These are phyloP conservation scores for Tolypocladium ovalisporum DNA, from an alignment of 2,329 filamentous ascomycete species.

Conservation along the genomic window DNA sequence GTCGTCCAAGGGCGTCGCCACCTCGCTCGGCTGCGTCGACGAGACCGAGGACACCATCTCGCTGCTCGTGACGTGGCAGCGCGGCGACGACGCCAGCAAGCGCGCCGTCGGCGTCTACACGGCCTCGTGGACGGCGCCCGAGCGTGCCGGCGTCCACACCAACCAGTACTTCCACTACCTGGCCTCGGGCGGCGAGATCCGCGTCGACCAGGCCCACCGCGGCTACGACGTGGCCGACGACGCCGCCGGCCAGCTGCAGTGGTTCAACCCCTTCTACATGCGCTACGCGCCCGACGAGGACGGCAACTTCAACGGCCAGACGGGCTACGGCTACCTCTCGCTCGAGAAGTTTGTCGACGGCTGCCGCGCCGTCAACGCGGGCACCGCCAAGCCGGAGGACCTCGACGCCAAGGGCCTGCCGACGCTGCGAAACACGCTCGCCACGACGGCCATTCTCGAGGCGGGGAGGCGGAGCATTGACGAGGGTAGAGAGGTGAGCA, in stretches of 20 bases:
- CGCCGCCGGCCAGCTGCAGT: conserved; percentile 55
- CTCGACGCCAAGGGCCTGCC: conserved; percentile 73
- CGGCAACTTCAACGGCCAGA: conserved; percentile 86
- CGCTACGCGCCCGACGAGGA: conserved; percentile 89
- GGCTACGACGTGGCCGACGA: conserved; percentile 94
- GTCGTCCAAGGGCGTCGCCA: conserved; percentile 68
- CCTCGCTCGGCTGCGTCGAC: conserved; percentile 64
- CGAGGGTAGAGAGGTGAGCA: conserved; percentile 67
- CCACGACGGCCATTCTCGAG: conserved; percentile 84
- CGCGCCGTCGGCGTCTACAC: conserved; percentile 84
- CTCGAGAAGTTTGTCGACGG: conserved; percentile 96
- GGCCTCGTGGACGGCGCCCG: conserved; percentile 87
- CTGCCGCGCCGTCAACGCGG: conserved; percentile 67
- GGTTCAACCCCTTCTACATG: conserved; percentile 96
- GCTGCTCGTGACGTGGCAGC: conserved; percentile 78
- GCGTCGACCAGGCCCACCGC: conserved; percentile 85
- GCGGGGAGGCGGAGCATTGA: conserved; percentile 78
- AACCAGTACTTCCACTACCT: conserved; percentile 98
- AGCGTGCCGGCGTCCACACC: conserved; percentile 87
- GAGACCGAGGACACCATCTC: conserved; percentile 91
- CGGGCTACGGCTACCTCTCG: conserved; percentile 85
- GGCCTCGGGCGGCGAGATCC: conserved; percentile 71
- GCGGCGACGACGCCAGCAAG: conserved; percentile 56
- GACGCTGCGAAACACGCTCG: conserved; percentile 79
- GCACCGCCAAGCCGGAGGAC: conserved; percentile 58